These are phyloP conservation scores for Tieghemostelium lacteum DNA, from an alignment of 78 protist species.

Conservation along the genomic window DNA sequence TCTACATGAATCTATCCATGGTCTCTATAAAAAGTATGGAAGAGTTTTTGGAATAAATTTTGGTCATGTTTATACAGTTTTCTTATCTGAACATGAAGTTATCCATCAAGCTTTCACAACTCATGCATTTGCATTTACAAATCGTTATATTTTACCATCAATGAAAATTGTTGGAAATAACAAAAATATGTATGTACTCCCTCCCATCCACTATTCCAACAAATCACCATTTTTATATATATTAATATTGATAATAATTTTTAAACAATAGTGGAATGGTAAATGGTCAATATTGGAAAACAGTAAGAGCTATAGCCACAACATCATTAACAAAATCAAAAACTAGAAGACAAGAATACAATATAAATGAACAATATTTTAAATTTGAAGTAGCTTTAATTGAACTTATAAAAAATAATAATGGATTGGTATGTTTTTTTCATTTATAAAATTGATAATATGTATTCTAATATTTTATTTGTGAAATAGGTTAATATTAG, in stretches of 20 bases:
- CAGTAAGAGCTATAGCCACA: slow-evolving; percentile 9
- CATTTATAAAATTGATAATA: neutral
- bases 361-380: slow-evolving; percentile 12
- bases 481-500: slow-evolving; percentile 18
- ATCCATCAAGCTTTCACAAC: slow-evolving; percentile 9
- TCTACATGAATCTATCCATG: neutral
- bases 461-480: no score
- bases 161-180: slow-evolving; percentile 27
- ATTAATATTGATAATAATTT: no score
- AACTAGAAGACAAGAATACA: slow-evolving; percentile 9
- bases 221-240: neutral
- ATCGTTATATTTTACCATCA: slow-evolving; percentile 18
- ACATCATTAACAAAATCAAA: slow-evolving; percentile 27
- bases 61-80: slow-evolving; percentile 25
- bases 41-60: slow-evolving; percentile 14
- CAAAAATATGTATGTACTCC: slow-evolving; percentile 6
- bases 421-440: neutral
- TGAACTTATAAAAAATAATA: neutral
- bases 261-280: slow-evolving; percentile 10
- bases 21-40: slow-evolving; percentile 41
- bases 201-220: neutral
- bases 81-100: slow-evolving; percentile 37
- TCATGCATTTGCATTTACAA: slow-evolving; percentile 1
- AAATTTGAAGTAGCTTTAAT: neutral
- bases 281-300: slow-evolving; percentile 27